phyloP scores from a whole-genome alignment of 2,329 filamentous ascomycete species.

The Ophiostoma sp. region DNA sequence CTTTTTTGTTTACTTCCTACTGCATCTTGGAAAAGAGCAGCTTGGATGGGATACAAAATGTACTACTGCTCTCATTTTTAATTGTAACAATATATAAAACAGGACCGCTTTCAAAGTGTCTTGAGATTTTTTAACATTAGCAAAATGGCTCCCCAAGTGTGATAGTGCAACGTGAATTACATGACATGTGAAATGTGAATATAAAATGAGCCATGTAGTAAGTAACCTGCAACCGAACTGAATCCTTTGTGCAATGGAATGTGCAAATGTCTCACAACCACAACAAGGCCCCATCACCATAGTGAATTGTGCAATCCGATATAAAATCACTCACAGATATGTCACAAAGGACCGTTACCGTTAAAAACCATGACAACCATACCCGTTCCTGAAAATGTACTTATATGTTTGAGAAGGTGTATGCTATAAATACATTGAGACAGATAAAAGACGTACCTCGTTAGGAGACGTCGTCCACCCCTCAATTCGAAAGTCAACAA shows the following conservation, averaged over 20 bases:
- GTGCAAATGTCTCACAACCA: conserved; percentile 1
- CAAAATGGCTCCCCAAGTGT: background rate
- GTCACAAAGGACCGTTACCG: background rate
- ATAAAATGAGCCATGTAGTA: background rate
- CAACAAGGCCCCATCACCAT: background rate
- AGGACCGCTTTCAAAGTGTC: background rate
- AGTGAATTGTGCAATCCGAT: background rate
- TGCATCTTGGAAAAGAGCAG: background rate
- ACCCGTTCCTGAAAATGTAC: background rate
- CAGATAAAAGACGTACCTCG: background rate
- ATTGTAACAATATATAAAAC: conserved; percentile 13
- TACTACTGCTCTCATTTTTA: background rate
- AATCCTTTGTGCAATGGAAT: background rate
- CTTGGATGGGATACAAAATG: background rate
- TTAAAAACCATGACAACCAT: background rate
- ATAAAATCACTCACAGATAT: background rate
- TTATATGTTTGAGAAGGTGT: background rate
- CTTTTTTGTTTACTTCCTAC: background rate
- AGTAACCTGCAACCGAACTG: background rate
- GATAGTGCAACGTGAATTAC: background rate
- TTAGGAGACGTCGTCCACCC: too few relatives aligned
- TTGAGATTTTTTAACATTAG: background rate
- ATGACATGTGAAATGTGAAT: background rate
- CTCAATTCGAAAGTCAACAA: background rate
- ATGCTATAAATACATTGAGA: background rate